Evolutionary conservation across 2,329 filamentous ascomycete species (phyloP).

Genomic region (Neonectria ditissima): DNA sequence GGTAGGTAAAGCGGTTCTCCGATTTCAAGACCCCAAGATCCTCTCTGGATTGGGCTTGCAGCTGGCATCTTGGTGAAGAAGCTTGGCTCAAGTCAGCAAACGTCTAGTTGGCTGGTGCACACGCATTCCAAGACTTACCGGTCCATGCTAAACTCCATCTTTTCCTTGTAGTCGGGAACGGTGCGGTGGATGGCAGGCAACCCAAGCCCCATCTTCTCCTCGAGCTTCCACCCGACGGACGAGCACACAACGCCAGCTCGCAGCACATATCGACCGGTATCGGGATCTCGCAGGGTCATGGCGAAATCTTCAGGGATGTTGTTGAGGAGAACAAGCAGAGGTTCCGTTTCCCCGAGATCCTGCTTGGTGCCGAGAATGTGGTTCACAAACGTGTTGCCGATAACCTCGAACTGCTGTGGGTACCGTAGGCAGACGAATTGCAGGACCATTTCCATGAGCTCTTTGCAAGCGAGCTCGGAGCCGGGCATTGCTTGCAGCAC

Average conservation of each 20-base stretch:
- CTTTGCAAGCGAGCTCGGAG: conserved; percentile 82
- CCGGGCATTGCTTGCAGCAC: conserved; percentile 79
- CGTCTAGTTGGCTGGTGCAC: too few species aligned
- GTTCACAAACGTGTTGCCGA: conserved; percentile 74
- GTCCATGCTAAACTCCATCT: conserved; percentile 91
- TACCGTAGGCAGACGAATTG: conserved; percentile 85
- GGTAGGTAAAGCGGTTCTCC: conserved; percentile 82
- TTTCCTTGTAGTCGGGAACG: conserved; percentile 87
- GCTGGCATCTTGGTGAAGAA: conserved; percentile 84
- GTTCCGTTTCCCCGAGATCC: conserved; percentile 70
- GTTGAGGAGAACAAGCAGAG: conserved; percentile 77
- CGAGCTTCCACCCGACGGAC: conserved; percentile 82
- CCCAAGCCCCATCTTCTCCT: conserved; percentile 77
- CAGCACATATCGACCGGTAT: conserved; percentile 78
- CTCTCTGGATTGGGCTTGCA: conserved; percentile 82
- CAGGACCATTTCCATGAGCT: conserved; percentile 87
- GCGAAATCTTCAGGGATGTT: conserved; percentile 89
- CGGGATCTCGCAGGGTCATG: conserved; percentile 77
- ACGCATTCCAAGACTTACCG: conserved; percentile 60
- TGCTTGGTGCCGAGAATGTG: conserved; percentile 72
- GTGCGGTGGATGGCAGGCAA: conserved; percentile 78
- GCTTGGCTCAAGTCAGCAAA: conserved; percentile 52
- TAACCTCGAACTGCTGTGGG: conserved; percentile 77
- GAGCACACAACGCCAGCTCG: conserved; percentile 84
- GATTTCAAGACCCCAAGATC: conserved; percentile 85